phyloP scores from a whole-genome alignment of 2,329 filamentous ascomycete genomes.

The Aspergillus carbonarius region DNA sequence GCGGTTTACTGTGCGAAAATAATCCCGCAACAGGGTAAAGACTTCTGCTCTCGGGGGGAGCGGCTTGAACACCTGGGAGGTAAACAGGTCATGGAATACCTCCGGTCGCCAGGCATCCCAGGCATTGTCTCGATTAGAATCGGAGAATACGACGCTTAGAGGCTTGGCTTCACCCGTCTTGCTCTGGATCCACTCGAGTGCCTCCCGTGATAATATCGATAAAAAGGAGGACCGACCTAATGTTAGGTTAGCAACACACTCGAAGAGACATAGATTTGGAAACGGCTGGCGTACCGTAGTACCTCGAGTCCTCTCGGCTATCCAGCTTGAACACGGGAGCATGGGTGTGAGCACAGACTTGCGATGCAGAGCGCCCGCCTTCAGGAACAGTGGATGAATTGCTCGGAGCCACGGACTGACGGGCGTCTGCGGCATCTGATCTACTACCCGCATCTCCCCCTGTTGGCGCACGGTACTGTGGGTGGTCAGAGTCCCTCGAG shows the following conservation, averaged over 20 bases:
- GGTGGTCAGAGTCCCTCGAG: background rate
- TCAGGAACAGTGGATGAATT: slow-evolving; percentile 9
- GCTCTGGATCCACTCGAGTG: slow-evolving; percentile 93
- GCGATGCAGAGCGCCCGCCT: slow-evolving; percentile 41
- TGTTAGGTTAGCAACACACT: background rate
- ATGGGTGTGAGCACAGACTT: slow-evolving; percentile 51
- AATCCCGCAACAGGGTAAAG: slow-evolving; percentile 80
- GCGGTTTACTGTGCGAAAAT: slow-evolving; percentile 95
- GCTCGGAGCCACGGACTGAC: slow-evolving; percentile 13
- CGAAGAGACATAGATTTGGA: background rate
- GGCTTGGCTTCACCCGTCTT: slow-evolving; percentile 93
- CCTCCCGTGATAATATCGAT: slow-evolving; percentile 93
- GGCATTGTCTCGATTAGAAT: slow-evolving; percentile 80
- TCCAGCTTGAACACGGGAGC: slow-evolving; percentile 85
- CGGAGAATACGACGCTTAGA: slow-evolving; percentile 79
- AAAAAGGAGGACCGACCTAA: slow-evolving; percentile 87
- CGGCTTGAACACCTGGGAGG: slow-evolving; percentile 73
- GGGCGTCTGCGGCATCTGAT: background rate
- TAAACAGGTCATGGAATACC: slow-evolving; percentile 87
- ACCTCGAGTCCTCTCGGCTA: slow-evolving; percentile 83
- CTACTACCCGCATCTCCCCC: background rate
- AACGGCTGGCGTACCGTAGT: slow-evolving; percentile 55
- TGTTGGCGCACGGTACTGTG: background rate
- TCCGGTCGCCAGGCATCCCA: slow-evolving; percentile 97
- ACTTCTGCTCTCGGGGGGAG: slow-evolving; percentile 83